These are phyloP conservation scores for Penicillium sp. DNA, from an alignment of 2,329 filamentous ascomycete species.

Conservation along the genomic window DNA sequence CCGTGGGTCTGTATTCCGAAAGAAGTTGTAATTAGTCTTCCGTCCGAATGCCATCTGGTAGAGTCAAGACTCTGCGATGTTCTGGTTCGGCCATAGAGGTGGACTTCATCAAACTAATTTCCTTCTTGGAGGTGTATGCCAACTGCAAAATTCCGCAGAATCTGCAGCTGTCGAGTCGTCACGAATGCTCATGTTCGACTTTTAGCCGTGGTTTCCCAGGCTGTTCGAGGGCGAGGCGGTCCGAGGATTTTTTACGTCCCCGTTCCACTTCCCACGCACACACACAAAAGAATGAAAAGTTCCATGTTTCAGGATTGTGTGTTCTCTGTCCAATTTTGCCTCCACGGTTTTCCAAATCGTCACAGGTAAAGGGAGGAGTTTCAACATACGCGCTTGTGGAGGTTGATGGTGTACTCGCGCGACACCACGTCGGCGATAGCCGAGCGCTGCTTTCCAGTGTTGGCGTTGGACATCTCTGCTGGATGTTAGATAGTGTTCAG, in stretches of 20 bases:
- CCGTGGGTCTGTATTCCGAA: constrained; percentile 72
- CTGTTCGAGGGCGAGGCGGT: constrained; percentile 5
- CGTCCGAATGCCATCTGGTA: constrained; percentile 51
- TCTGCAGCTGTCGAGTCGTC: constrained; percentile 8
- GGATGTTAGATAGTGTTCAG: constrained; percentile 11
- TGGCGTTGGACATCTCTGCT: constrained; percentile 60
- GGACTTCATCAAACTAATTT: constrained; percentile 68
- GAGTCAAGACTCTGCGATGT: constrained; percentile 25
- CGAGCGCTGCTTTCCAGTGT: constrained; percentile 76
- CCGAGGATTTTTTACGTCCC: constrained; percentile 7
- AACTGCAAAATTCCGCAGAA: constrained; percentile 7
- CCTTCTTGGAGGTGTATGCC: constrained; percentile 4
- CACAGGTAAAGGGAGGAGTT: constrained; percentile 18
- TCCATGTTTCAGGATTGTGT: constrained; percentile 20
- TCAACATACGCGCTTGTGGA: constrained; percentile 95
- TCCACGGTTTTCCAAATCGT: constrained; percentile 23
- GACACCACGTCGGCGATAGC: constrained; percentile 99
- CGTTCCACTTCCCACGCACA: constrained; percentile 11
- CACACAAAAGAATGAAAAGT: constrained; percentile 17
- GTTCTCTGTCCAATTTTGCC: constrained; percentile 35
- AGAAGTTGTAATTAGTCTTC: constrained; percentile 59
- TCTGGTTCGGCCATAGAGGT: constrained; percentile 49
- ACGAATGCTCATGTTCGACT: constrained; percentile 5
- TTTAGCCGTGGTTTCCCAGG: constrained; percentile 12
- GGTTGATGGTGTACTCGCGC: constrained; percentile 99